phyloP scores from a whole-genome alignment of 805 yeast species.

The Candida tammaniensis region DNA sequence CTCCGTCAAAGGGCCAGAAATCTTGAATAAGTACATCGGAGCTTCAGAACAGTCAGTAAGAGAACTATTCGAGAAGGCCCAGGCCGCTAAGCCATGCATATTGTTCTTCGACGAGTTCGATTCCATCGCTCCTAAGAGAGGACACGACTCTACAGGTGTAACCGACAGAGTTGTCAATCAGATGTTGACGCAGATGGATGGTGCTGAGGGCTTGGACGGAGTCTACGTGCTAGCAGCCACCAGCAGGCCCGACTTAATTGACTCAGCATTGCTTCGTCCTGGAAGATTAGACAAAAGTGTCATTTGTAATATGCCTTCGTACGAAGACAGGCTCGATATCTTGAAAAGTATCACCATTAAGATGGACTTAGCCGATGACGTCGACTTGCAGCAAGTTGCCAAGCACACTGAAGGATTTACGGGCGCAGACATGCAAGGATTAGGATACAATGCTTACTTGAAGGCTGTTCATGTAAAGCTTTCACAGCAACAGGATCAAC shows the following conservation, averaged over 20 bases:
- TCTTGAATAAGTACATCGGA: constrained; percentile 91
- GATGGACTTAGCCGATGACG: constrained; percentile 53
- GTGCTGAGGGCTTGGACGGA: constrained; percentile 97
- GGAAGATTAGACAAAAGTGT: constrained; percentile 94
- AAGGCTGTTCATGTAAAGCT: constrained; percentile 77
- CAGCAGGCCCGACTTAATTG: constrained; percentile 91
- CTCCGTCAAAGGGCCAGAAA: constrained; percentile 93
- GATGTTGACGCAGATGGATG: constrained; percentile 97
- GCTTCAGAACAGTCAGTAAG: constrained; percentile 95
- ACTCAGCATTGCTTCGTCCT: constrained; percentile 90
- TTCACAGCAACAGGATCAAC: constrained; percentile 37
- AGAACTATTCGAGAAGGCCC: constrained; percentile 90
- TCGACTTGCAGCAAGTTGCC: constrained; percentile 57
- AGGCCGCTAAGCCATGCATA: constrained; percentile 91
- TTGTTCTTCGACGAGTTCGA: constrained; percentile 94
- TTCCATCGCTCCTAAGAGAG: constrained; percentile 96
- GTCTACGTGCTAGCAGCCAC: constrained; percentile 97
- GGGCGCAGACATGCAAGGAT: constrained; percentile 93
- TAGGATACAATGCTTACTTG: constrained; percentile 87
- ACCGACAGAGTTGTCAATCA: constrained; percentile 98
- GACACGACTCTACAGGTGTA: constrained; percentile 96
- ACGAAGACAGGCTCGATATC: constrained; percentile 71
- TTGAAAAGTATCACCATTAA: constrained; percentile 54
- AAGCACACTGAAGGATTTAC: constrained; percentile 69
- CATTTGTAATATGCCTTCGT: constrained; percentile 81